Evolutionary conservation across 441 rosid species (phyloP), one percentile per base, ranked within the genome.

Genomic region (Erysimum pusillum): DNA sequence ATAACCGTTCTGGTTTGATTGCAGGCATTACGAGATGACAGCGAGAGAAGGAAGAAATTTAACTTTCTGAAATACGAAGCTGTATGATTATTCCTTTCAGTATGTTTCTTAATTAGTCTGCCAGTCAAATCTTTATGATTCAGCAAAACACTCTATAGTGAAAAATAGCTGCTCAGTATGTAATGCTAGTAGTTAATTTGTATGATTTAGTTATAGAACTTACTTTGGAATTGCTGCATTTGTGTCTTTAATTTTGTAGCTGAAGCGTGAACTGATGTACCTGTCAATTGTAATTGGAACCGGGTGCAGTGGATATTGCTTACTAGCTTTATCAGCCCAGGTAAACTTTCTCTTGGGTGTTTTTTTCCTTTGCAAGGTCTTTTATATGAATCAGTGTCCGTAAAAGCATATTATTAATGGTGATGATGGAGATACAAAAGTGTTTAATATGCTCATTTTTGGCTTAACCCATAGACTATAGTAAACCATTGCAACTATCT

Each of bases 11-110:
- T 41, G 18, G 53, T 73, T 45, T 75, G 59, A 44, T 54, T 14
- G 52, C 90, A 92, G 99, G 91, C 84, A 67, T 56, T 89, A 69
- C 86, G 64, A 49, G 89, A 92, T 83, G 96, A 90, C 78, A 80
- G 96, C 15, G 93, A 91, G 74, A 87, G 88, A 79, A 90, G 96
- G 85, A 92, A 85, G 88, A 92, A 85, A 81, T 83, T 94, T 35
- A 95, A 88, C 85, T 79, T 92, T 79, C 93, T 95, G 76, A 31
- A 87, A 81, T 91, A 95, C 76, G 99, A 89, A 87, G 97, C 99
- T 74, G 98, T 95, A 90, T 74, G 94, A 79, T 48, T 71, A 32
- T 74, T 78, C 73, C 84, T 80, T 76, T 73, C 72, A 46, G 69
- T 59, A 58, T 79, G 78, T 79, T 82, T 84, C 74, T 76, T 78